A percentile compares a stretch with the other conserved stretches of the same genome.
Evolutionary conservation across 2,329 filamentous ascomycete genomes (phyloP).

Genomic region (Penicillium hesseltinei): DNA sequence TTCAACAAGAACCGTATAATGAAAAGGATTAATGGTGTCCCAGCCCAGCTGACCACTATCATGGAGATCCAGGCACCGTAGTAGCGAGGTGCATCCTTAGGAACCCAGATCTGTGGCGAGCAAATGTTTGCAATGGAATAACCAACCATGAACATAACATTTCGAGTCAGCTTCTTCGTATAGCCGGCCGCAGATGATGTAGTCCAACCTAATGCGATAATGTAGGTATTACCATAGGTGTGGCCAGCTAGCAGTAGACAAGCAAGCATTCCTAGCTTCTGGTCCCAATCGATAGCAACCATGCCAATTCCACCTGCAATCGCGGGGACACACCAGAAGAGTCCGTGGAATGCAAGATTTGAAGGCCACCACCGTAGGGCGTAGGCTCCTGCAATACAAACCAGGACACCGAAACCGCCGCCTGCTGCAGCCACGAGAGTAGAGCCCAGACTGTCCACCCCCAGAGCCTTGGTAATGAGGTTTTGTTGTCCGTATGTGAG

Average conservation of each 20-base stretch:
- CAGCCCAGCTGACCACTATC: conserved; percentile 37
- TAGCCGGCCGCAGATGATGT: conserved; percentile 33
- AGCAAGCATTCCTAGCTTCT: conserved; percentile 31
- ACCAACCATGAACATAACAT: conserved; percentile 30
- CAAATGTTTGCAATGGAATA: conserved; percentile 28
- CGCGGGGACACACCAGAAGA: conserved; percentile 34
- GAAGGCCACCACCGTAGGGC: conserved; percentile 32
- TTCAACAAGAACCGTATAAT: conserved; percentile 36
- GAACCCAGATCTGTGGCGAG: conserved; percentile 33
- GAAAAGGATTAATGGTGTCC: conserved; percentile 36
- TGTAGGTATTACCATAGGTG: conserved; percentile 38
- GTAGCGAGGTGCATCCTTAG: conserved; percentile 29
- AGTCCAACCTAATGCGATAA: conserved; percentile 40
- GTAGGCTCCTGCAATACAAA: conserved; percentile 35
- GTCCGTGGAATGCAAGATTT: conserved; percentile 32
- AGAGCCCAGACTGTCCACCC: conserved; percentile 39
- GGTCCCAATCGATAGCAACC: conserved; percentile 31
- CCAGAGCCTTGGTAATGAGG: conserved; percentile 37
- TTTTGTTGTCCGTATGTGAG: conserved; percentile 43
- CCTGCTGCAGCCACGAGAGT: conserved; percentile 42
- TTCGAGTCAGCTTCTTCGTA: conserved; percentile 35
- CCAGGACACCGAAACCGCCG: conserved; percentile 35
- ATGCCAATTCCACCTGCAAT: conserved; percentile 30
- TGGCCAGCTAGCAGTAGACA: conserved; percentile 32
- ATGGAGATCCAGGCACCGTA: conserved; percentile 34